Base-by-base conservation (phyloP, 2,329 filamentous ascomycete genomes). In the Neophaeococcomyces aloes region DNA sequence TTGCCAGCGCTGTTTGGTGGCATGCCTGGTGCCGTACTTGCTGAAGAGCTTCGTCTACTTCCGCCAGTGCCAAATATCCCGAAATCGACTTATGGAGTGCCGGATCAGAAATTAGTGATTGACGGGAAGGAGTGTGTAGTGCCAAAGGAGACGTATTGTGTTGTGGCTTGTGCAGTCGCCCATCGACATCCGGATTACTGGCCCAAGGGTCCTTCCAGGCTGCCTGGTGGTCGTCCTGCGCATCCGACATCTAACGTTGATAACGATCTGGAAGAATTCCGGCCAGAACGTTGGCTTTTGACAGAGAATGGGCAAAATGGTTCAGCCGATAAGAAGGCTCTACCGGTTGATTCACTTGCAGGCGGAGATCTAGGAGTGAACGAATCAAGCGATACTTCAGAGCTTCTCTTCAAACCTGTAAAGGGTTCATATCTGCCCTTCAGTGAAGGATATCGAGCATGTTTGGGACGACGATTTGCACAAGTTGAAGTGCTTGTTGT, bases 111-210 rank as follows among this genome's bases (percentile, higher is more conserved):
- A 15, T 58, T 89, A 32, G 69, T 61, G 2, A 59, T 84, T 33
- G 67, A 76, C 41, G 82, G 80, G 2, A 65, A 70, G 48, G 68
- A 70, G 34, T 68, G 76, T 55, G 66, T 70, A 1, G 60, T 86
- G 11, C 82, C 83, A 0, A 69, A 63, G 7, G 70, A 67, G 17
- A 66, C 70, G 10, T 62, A 70, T 41, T 66, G 88, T 48, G 71
- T 68, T 3, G 59, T 89, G 17, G 65, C 67, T 42, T 70, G 71
- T 0, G 64, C 76, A 4, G 70, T 69, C 4, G 67, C 69, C 2
- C 81, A 86, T 41, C 72, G 76, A 29, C 83, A 86, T 59, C 82
- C 83, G 8, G 76, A 73, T 38, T 79, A 81, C 60, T 89, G 85
- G 84, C 82, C 82, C 10, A 54, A 56, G 14, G 43, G 47, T 14